Evolutionary conservation across 352 stramenopile species (phyloP), one percentile per base, ranked within the genome.

Genomic region (Phytopythium boreale): DNA sequence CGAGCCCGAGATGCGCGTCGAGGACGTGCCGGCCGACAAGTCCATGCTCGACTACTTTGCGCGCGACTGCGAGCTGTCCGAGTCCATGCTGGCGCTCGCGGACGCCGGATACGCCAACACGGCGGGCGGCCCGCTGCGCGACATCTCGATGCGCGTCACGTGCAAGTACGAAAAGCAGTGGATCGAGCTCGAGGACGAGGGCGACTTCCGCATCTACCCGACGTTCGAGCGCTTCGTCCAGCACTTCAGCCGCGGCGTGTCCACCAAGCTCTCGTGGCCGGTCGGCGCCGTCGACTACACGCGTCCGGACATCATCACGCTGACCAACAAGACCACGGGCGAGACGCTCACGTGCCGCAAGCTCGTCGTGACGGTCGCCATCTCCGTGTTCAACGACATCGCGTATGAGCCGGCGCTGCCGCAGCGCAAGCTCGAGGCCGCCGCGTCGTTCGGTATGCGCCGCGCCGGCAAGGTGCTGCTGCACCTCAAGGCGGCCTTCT

Each of bases 141-240:
- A 94, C 41, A 94, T 94, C 61, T 94, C 86, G 44, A 76, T 90
- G 67, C 82, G 86, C 31, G 76, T 84, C 51, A 94, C 84, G 19
- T 94, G 84, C 51, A 79, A 80, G 27, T 94, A 92, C 56, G 86
- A 94, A 63, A 84, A 84, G 29, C 86, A 94, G 64, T 94, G 86
- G 86, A 81, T 92, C 67, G 83, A 90, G 52, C 62, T 90, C 19
- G 86, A 94, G 62, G 84, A 92, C 49, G 86, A 94, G 27, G 86
- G 86, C 14, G 86, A 94, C 64, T 94, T 84, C 66, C 83, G 86
- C 53, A 70, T 92, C 36, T 71, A 86, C 37, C 80, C 81, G 9
- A 89, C 83, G 27, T 92, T 90, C 41, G 76, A 75, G 49, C 84
- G 84, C 36, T 80, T 94, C 56, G 72, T 92, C 36, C 72, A 90